A percentile compares a stretch with the other conserved stretches of the same genome.
These are phyloP conservation scores for Colletotrichum trifolii DNA, from an alignment of 2,329 filamentous ascomycete genomes.

Conservation along the genomic window DNA sequence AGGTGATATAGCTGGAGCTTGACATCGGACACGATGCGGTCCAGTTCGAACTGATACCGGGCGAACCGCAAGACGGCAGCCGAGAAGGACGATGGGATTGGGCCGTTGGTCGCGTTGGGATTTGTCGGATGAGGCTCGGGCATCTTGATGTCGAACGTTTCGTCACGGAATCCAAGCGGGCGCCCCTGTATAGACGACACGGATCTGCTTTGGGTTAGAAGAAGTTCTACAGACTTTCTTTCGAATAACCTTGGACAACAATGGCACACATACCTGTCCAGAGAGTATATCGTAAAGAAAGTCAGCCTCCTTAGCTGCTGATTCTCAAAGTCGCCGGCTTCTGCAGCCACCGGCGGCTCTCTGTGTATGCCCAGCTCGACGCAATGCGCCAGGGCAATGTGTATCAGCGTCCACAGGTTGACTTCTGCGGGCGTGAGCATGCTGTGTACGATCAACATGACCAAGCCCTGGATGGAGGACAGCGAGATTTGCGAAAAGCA, in stretches of 20 bases:
- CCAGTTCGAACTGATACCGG: conserved; percentile 42
- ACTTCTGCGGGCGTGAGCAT: conserved; percentile 47
- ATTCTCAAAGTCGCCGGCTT: conserved; percentile 20
- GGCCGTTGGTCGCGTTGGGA: neutral
- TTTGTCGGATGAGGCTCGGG: conserved; percentile 15
- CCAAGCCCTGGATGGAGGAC: conserved; percentile 44
- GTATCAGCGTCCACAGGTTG: conserved; percentile 50
- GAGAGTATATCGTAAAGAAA: conserved; percentile 49
- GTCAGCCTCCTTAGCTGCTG: conserved; percentile 41
- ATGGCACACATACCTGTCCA: conserved; percentile 44
- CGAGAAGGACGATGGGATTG: conserved; percentile 1
- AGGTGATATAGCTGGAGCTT: conserved; percentile 42
- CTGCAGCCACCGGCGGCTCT: conserved; percentile 38
- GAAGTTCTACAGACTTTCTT: neutral
- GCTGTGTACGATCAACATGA: conserved; percentile 46
- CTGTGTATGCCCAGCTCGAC: conserved; percentile 51
- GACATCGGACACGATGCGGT: conserved; percentile 40
- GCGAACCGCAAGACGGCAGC: conserved; percentile 39
- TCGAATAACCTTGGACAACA: neutral
- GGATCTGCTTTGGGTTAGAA: conserved; percentile 39
- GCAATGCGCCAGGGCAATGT: conserved; percentile 50
- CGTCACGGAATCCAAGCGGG: conserved; percentile 50
- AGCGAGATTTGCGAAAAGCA: conserved; percentile 48
- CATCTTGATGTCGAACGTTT: conserved; percentile 48
- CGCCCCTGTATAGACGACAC: conserved; percentile 51